Base-by-base conservation (phyloP, 148 eudicot species). In the Camellia sinensis region DNA sequence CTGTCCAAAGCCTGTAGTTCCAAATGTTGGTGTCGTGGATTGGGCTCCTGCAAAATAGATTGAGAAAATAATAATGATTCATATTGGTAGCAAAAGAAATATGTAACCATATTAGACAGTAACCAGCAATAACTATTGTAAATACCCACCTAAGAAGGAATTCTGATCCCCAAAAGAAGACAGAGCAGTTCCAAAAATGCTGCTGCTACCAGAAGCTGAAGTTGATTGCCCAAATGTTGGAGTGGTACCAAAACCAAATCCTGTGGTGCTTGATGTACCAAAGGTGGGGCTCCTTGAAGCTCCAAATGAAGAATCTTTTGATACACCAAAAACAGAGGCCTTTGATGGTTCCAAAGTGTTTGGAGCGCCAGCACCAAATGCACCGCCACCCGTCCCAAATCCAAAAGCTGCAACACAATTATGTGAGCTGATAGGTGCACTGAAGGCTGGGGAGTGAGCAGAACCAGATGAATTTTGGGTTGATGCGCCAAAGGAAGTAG, bases 41-140 rank as follows among this genome's bases (percentile, higher is more conserved):
- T 19, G 83, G 73, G 6, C 74, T 19, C 83, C 84, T 82, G 76
- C 54, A 77, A 44, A 46, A 48, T 7, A 37, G 40, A 22, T 11
- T 59, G 2, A 7, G 67, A 10, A 5, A 14, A 46, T 53, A n/a
- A 19, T 56, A 48, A 7, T 43, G 6, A 44, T 56, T 80, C 60
- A 21, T n/a, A 2, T 46, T 0, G 43, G 54, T 46, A 46, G 5
- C 21, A 14, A 52, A 3, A 61, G 7, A 48, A 78, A 53, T 7
- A 79, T 60, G 68, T n/a, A n/a, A n/a, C n/a, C n/a, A n/a, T n/a
- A n/a, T n/a, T n/a, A n/a, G n/a, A n/a, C n/a, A n/a, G n/a, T n/a
- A n/a, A n/a, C n/a, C n/a, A n/a, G n/a, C n/a, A n/a, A n/a, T n/a
- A n/a, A n/a, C n/a, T n/a, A n/a, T n/a, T n/a, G n/a, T n/a, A n/a